A percentile compares a stretch with the other conserved stretches of the same genome.
Conservation (phyloP, 164 flowering plant species). For the Chimonanthus praecox region DNA sequence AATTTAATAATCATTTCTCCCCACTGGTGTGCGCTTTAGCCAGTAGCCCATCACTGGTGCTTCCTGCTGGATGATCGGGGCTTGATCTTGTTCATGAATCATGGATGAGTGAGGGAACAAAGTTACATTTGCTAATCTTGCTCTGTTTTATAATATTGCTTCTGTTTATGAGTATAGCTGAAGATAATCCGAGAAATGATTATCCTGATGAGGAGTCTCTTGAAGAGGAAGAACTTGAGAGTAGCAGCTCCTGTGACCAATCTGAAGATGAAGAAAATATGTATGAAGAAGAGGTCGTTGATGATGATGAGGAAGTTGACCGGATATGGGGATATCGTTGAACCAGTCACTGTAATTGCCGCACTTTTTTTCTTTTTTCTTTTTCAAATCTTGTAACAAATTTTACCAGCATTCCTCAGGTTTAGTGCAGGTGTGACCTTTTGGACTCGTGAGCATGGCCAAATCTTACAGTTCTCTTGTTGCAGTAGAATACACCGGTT, state of each 20-base stretch:
- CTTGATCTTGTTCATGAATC: neutral
- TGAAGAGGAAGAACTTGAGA: constrained; percentile 30
- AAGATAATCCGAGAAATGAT: constrained; percentile 56
- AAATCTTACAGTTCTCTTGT: neutral
- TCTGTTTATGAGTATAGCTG: constrained; percentile 34
- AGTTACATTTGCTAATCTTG: no score
- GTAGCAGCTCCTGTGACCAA: constrained; percentile 1
- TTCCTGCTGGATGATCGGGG: neutral
- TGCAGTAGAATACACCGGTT: neutral
- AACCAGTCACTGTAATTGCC: neutral
- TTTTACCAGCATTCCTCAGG: neutral
- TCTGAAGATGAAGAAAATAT: constrained; percentile 12
- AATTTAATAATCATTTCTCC: no score
- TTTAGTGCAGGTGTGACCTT: neutral
- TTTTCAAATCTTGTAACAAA: no score
- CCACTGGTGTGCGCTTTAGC: neutral
- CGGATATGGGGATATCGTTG: constrained; percentile 14
- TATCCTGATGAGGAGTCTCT: constrained; percentile 65
- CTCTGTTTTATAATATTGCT: neutral
- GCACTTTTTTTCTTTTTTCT: no score
- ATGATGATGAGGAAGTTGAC: constrained; percentile 8
- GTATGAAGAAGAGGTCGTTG: neutral
- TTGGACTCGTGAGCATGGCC: neutral
- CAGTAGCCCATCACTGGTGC: neutral
- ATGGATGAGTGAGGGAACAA: neutral